phyloP scores from a whole-genome alignment of 495 filamentous ascomycete genomes.

The Xylaria castorea region DNA sequence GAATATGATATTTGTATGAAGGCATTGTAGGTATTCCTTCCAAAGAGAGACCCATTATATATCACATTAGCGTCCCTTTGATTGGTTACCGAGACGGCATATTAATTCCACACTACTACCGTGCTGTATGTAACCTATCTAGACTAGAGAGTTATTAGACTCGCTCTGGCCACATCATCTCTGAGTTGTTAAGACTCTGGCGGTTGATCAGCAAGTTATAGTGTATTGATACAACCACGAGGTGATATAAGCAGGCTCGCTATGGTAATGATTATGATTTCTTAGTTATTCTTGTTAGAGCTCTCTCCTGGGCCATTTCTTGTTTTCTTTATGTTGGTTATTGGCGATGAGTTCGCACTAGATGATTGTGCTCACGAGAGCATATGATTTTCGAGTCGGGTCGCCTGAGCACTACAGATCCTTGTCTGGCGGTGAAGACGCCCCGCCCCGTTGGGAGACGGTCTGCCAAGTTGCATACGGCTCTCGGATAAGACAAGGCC shows the following conservation, averaged over 20 bases:
- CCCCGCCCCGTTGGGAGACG: neutral
- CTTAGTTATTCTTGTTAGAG: neutral
- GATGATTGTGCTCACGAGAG: conserved; percentile 22
- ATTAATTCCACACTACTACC: conserved; percentile 18
- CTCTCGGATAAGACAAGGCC: conserved; percentile 15
- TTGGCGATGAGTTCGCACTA: neutral
- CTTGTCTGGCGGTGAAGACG: conserved; percentile 27
- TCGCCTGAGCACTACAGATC: conserved; percentile 12
- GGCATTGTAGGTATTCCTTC: neutral
- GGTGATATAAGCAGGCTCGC: neutral
- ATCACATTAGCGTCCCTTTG: neutral
- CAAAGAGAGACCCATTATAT: conserved; percentile 1
- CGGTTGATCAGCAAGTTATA: neutral
- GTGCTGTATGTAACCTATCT: conserved; percentile 8
- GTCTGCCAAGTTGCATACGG: conserved; percentile 20
- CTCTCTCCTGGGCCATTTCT: neutral
- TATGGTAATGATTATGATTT: neutral
- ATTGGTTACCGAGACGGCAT: conserved; percentile 33
- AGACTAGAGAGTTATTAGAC: neutral
- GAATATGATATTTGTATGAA: conserved; percentile 26
- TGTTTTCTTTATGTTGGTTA: conserved; percentile 6
- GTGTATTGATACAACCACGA: neutral
- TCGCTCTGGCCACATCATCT: conserved; percentile 15
- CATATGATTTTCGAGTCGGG: conserved; percentile 12
- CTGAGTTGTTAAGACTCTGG: neutral